Conservation (phyloP, 75 land plant genomes). For the Adiantum capillusveneris region DNA sequence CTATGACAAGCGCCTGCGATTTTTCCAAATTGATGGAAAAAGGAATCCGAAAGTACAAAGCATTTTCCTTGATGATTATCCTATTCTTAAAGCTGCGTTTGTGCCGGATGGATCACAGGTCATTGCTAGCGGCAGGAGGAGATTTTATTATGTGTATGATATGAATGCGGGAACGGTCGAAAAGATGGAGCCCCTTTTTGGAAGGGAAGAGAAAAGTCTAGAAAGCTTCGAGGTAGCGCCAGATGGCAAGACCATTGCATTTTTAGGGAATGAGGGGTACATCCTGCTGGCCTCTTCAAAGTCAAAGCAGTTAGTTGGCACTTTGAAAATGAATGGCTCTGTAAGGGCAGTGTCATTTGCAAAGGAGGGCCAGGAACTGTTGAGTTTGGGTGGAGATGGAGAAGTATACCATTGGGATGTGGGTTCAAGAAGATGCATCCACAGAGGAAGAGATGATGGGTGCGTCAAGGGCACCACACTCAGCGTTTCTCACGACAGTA, state of each 20-base stretch:
- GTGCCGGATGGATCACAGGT: conserved; percentile 85
- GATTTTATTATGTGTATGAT: conserved; percentile 71
- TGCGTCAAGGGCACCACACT: conserved; percentile 64
- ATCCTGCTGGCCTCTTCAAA: conserved; percentile 69
- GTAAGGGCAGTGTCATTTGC: conserved; percentile 66
- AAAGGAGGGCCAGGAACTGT: conserved; percentile 51
- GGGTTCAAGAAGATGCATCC: conserved; percentile 66
- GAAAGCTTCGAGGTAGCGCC: conserved; percentile 84
- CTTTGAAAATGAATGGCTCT: conserved; percentile 92
- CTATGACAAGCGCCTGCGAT: conserved; percentile 54
- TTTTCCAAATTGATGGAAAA: conserved; percentile 95
- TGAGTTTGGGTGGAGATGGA: conserved; percentile 92
- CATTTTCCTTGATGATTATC: conserved; percentile 73
- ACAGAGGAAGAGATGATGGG: conserved; percentile 83
- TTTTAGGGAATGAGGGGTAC: conserved; percentile 88
- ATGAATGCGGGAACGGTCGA: conserved; percentile 55
- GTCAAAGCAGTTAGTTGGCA: conserved; percentile 72
- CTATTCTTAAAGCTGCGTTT: conserved; percentile 75
- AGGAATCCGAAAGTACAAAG: conserved; percentile 74
- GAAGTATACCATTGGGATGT: conserved; percentile 93
- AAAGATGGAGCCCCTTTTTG: conserved; percentile 59
- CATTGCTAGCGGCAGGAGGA: conserved; percentile 69
- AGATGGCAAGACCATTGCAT: conserved; percentile 73
- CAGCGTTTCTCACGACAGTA: conserved; percentile 52
- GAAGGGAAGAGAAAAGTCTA: conserved; percentile 85